These are phyloP conservation scores for Aspergillus avenaceus DNA, from an alignment of 495 filamentous ascomycete species.

Conservation along the genomic window DNA sequence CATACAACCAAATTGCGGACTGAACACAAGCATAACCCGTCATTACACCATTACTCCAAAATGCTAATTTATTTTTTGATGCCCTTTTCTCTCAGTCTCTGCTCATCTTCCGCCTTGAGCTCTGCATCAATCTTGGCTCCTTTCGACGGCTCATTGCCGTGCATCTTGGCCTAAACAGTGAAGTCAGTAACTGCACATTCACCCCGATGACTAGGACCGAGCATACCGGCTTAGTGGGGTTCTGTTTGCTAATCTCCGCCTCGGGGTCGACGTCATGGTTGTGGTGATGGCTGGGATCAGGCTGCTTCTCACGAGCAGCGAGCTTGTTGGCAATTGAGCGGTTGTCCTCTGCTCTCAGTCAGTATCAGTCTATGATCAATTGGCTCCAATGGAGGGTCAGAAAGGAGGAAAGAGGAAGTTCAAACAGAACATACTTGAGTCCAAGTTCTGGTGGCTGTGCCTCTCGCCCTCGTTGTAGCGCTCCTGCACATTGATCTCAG, in stretches of 20 bases:
- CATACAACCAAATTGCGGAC: background rate
- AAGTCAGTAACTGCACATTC: no score
- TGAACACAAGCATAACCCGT: background rate
- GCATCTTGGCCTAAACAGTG: constrained; percentile 53
- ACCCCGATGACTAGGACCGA: background rate
- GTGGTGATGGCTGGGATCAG: constrained; percentile 26
- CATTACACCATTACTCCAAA: background rate
- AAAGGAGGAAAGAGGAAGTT: background rate
- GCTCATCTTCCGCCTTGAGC: constrained; percentile 66
- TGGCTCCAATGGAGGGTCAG: background rate
- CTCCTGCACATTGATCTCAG: constrained; percentile 48
- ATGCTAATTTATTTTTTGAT: constrained; percentile 31
- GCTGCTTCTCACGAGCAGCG: constrained; percentile 51
- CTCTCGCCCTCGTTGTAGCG: constrained; percentile 65
- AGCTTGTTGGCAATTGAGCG: constrained; percentile 76
- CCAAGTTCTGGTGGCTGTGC: constrained; percentile 62
- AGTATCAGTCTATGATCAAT: background rate
- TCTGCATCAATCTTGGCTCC: constrained; percentile 70
- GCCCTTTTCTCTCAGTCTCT: constrained; percentile 59
- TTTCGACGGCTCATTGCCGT: constrained; percentile 67
- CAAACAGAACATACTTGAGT: constrained; percentile 56
- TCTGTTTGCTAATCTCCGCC: constrained; percentile 54
- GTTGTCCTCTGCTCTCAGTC: constrained; percentile 59
- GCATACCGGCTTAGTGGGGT: constrained; percentile 67
- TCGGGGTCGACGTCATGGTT: constrained; percentile 45